Conservation (phyloP, 2,329 filamentous ascomycete genomes). For the Aspergillus awamori region DNA sequence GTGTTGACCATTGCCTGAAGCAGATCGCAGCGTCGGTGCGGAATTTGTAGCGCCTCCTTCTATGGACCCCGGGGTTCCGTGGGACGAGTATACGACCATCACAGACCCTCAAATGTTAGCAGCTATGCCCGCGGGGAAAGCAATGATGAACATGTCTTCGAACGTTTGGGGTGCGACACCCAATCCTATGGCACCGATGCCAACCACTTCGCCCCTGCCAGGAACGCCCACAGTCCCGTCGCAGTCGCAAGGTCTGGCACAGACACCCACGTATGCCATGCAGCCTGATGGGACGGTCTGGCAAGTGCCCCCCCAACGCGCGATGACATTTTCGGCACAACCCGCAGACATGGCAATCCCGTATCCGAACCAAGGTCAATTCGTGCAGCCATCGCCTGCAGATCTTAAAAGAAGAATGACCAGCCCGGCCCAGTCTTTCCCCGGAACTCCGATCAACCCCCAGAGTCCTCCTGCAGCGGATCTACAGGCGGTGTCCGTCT, state of each 20-base stretch:
- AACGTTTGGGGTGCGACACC: conserved; percentile 36
- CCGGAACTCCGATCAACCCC: conserved; percentile 23
- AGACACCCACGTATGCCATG: conserved; percentile 35
- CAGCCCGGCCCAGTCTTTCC: conserved; percentile 35
- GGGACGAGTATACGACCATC: conserved; percentile 44
- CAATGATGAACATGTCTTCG: conserved; percentile 38
- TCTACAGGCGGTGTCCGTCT: conserved; percentile 34
- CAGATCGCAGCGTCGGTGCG: conserved; percentile 34
- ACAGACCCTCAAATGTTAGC: conserved; percentile 40
- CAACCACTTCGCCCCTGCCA: conserved; percentile 33
- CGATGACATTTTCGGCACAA: conserved; percentile 40
- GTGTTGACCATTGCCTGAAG: conserved; percentile 13
- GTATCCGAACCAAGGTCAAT: conserved; percentile 33
- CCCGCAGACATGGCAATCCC: conserved; percentile 29
- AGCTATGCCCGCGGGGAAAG: conserved; percentile 35
- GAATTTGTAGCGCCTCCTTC: conserved; percentile 36
- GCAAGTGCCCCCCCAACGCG: conserved; percentile 35
- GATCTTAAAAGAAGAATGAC: conserved; percentile 44
- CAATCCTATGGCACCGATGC: conserved; percentile 31
- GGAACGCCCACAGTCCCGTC: conserved; percentile 35
- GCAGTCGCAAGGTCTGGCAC: conserved; percentile 35
- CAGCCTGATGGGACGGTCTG: conserved; percentile 42
- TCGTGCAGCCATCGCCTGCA: conserved; percentile 32
- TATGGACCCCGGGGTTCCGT: conserved; percentile 39
- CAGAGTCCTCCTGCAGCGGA: conserved; percentile 32